These are phyloP conservation scores for Solanum hybrid DNA, from an alignment of 305 asterid species.

Conservation along the genomic window DNA sequence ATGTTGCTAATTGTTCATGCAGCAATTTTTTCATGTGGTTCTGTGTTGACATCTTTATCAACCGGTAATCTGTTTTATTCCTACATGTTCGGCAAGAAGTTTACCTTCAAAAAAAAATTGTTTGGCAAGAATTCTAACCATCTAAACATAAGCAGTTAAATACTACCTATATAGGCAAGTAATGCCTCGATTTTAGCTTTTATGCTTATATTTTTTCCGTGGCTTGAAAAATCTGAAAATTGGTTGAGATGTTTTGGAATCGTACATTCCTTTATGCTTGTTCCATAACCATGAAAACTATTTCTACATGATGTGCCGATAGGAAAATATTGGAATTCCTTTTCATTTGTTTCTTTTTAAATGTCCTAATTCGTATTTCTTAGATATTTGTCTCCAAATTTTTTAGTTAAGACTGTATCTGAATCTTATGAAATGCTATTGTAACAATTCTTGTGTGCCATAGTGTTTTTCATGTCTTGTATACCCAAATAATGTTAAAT, in stretches of 20 bases:
- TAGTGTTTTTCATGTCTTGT: neutral
- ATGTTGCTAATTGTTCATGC: neutral
- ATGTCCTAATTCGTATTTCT: neutral
- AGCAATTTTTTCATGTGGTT: neutral
- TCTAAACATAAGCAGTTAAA: neutral
- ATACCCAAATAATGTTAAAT: neutral
- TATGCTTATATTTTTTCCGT: neutral
- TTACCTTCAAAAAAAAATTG: neutral
- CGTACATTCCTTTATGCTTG: neutral
- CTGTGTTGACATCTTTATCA: neutral
- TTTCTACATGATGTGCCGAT: neutral
- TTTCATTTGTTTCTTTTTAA: neutral
- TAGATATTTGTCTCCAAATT: neutral
- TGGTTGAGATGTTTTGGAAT: neutral
- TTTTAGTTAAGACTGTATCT: neutral
- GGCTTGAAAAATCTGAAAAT: neutral
- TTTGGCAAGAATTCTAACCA: neutral
- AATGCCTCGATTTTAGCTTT: neutral
- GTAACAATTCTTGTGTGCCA: neutral
- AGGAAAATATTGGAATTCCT: neutral
- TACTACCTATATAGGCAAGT: neutral
- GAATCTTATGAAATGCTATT: neutral
- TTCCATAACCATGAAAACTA: neutral
- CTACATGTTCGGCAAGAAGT: neutral
- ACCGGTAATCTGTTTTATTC: neutral